A percentile compares a stretch with the other conserved stretches of the same genome.
Conservation (phyloP, 2,329 filamentous ascomycete species). For the Neurospora crassa region DNA sequence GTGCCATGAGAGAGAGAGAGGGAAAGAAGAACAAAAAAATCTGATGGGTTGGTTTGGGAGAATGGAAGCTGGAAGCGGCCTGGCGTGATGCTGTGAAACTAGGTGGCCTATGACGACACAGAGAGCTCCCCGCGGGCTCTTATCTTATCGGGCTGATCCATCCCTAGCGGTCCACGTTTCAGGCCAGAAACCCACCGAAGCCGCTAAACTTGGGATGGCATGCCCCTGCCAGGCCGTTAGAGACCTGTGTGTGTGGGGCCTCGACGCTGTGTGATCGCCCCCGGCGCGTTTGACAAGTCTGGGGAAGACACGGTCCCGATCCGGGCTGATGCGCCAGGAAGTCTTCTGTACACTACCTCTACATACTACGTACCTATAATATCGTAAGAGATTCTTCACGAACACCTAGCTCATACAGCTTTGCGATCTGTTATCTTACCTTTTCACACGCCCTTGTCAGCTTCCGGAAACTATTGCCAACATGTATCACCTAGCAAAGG, state of each 20-base stretch:
- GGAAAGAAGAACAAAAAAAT: background rate
- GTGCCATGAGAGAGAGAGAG: background rate
- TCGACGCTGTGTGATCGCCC: background rate
- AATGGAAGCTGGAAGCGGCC: background rate
- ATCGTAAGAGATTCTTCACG: background rate
- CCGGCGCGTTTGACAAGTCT: background rate
- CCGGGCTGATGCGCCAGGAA: background rate
- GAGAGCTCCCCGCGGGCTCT: background rate
- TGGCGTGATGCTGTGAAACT: background rate
- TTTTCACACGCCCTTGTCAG: background rate
- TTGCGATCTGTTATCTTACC: background rate
- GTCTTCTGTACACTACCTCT: background rate
- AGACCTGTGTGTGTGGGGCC: background rate
- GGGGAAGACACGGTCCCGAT: background rate
- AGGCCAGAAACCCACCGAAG: background rate
- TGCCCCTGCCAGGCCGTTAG: background rate
- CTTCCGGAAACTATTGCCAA: slow-evolving; percentile 11
- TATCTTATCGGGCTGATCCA: background rate
- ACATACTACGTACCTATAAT: background rate
- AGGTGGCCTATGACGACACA: background rate
- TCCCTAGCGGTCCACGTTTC: background rate
- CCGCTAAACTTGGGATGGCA: background rate
- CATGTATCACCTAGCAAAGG: slow-evolving; percentile 66
- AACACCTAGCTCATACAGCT: background rate
- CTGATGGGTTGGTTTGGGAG: background rate